phyloP scores from a whole-genome alignment of 345 rosid genomes.

The Kandelia obovata region DNA sequence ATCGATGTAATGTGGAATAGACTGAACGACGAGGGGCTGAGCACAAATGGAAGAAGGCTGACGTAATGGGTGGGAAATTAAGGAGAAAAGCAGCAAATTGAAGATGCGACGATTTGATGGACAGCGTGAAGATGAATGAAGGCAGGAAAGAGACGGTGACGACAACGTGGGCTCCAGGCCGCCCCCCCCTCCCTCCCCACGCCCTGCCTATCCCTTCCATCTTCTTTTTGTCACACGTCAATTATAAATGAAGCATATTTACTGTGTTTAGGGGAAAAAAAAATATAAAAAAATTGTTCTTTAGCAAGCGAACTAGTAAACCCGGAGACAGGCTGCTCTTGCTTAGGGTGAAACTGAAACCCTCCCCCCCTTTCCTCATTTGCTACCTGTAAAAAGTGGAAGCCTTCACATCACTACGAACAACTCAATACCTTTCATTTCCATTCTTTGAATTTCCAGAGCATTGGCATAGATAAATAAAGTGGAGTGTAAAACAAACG shows the following conservation, averaged over 20 bases:
- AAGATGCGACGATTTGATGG: constrained; percentile 29
- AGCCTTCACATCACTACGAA: constrained; percentile 29
- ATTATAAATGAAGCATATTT: neutral
- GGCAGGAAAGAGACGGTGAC: constrained; percentile 22
- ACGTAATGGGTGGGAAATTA: neutral
- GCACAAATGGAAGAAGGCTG: neutral
- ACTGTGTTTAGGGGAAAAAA: too few relatives aligned
- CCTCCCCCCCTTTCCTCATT: neutral
- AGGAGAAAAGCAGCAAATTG: neutral
- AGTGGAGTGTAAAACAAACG: too few relatives aligned
- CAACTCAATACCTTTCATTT: constrained; percentile 11
- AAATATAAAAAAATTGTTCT: too few relatives aligned
- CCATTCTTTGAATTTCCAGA: neutral
- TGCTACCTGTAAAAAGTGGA: constrained; percentile 23
- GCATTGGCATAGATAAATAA: neutral
- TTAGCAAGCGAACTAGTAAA: too few relatives aligned
- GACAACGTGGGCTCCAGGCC: neutral
- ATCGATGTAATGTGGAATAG: too few relatives aligned
- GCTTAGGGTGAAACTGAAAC: neutral
- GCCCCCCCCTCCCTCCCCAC: too few relatives aligned
- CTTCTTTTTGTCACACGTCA: constrained; percentile 2
- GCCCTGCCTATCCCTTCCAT: too few relatives aligned
- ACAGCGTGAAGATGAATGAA: constrained; percentile 13
- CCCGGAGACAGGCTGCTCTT: too few relatives aligned
- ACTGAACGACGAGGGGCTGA: neutral